A percentile compares a stretch with the other conserved stretches of the same genome.
phyloP scores from a whole-genome alignment of 2,329 filamentous ascomycete genomes.

The Pseudocercospora macadamiae region DNA sequence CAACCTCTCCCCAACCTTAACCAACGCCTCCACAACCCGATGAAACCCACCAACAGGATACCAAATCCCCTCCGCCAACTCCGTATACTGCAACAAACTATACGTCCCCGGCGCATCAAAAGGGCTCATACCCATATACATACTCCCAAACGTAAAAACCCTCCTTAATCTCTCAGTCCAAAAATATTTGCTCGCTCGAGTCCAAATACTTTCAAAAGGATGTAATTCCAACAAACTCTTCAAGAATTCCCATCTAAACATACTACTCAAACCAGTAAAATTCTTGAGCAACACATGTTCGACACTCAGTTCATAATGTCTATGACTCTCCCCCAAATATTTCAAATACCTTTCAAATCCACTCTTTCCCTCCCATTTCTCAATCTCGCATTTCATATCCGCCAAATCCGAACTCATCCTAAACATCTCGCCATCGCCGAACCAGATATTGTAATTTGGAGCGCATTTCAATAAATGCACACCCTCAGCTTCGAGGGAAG shows the following conservation, averaged over 20 bases:
- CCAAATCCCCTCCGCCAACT: constrained; percentile 76
- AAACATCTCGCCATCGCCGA: constrained; percentile 67
- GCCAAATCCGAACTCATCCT: constrained; percentile 68
- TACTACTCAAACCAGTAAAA: constrained; percentile 62
- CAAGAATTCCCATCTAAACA: constrained; percentile 63
- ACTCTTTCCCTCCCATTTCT: constrained; percentile 71
- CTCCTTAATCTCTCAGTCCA: constrained; percentile 68
- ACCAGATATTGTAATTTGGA: constrained; percentile 76
- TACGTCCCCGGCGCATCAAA: constrained; percentile 77
- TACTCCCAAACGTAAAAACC: constrained; percentile 76
- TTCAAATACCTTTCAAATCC: constrained; percentile 70
- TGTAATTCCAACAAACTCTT: constrained; percentile 63
- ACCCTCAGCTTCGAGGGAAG: constrained; percentile 66
- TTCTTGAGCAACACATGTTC: constrained; percentile 68
- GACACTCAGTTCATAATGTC: constrained; percentile 70
- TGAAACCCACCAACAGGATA: constrained; percentile 74
- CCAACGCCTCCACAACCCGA: constrained; percentile 62
- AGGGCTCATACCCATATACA: constrained; percentile 83
- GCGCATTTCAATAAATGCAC: constrained; percentile 71
- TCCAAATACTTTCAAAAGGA: constrained; percentile 72
- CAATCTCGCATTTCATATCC: constrained; percentile 71
- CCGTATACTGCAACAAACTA: constrained; percentile 73
- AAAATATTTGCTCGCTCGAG: constrained; percentile 68
- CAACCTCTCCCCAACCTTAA: constrained; percentile 62
- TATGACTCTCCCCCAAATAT: constrained; percentile 68